Percentiles rank a stretch among this genome's conserved stretches.
Evolutionary conservation across 192 early-diverging fungal genomes (phyloP).

Genomic region (Kappamyces sp.): DNA sequence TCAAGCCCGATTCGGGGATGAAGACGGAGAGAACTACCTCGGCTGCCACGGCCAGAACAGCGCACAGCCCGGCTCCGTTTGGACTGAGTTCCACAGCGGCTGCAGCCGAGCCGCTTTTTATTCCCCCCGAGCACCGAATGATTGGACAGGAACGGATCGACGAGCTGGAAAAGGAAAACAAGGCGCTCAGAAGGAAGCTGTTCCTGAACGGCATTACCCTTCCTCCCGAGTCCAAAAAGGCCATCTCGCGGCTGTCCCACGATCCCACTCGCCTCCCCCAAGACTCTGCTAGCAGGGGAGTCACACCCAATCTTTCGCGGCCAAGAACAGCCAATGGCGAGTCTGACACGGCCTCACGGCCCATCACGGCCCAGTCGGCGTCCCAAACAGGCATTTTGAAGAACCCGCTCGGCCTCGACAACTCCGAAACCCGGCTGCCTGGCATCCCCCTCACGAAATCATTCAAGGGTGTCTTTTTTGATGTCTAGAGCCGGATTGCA

Average conservation of each 20-base stretch:
- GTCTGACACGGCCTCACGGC: too few species aligned
- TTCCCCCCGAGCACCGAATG: conserved; percentile 14
- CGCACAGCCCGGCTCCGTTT: conserved; percentile 11
- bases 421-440: too few species aligned
- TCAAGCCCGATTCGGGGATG: background rate
- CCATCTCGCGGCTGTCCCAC: background rate
- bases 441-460: too few species aligned
- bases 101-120: conserved; percentile 6
- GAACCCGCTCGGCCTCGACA: too few species aligned
- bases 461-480: too few species aligned
- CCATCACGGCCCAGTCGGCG: too few species aligned
- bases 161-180: conserved; percentile 25
- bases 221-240: conserved; percentile 7
- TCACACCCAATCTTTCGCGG: too few species aligned
- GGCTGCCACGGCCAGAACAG: conserved; percentile 11
- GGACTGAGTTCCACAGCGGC: conserved; percentile 18
- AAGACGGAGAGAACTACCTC: background rate
- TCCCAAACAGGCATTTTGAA: too few species aligned
- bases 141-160: conserved; percentile 16
- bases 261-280: too few species aligned
- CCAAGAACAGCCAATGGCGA: too few species aligned
- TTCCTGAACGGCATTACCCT: conserved; percentile 23
- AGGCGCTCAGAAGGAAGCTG: conserved; percentile 21
- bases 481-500: too few species aligned
- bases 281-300: too few species aligned